Conservation (phyloP, 352 stramenopile species). For the Pythium plurisporium region DNA sequence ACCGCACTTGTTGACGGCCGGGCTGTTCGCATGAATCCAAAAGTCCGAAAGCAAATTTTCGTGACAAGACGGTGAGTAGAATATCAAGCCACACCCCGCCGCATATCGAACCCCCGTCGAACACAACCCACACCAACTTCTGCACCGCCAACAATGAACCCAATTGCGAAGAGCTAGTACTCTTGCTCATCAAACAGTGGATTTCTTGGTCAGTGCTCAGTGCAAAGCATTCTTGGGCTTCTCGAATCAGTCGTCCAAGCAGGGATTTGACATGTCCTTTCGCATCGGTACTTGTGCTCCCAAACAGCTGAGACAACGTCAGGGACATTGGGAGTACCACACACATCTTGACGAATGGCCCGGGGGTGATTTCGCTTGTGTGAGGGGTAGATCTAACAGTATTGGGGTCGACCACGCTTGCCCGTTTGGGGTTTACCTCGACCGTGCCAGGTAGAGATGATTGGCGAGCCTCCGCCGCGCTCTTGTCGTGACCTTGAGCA, state of each 20-base stretch:
- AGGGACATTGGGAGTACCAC: slow-evolving; percentile 21
- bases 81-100: slow-evolving; percentile 21
- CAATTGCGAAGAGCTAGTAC: not conserved
- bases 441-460: not conserved
- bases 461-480: no score
- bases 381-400: not conserved
- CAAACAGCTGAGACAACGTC: slow-evolving; percentile 17
- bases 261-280: slow-evolving; percentile 27
- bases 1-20: slow-evolving; percentile 6
- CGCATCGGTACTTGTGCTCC: slow-evolving; percentile 12
- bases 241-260: slow-evolving; percentile 17
- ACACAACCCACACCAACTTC: slow-evolving; percentile 19
- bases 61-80: slow-evolving; percentile 6
- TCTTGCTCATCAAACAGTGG: not conserved
- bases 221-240: slow-evolving; percentile 21
- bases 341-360: slow-evolving; percentile 12
- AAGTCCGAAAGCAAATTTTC: not conserved
- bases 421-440: not conserved
- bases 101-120: slow-evolving; percentile 15
- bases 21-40: slow-evolving; percentile 1
- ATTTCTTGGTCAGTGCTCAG: slow-evolving; percentile 20
- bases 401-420: not conserved
- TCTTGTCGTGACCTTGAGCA: not conserved
- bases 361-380: not conserved
- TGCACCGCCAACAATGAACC: slow-evolving; percentile 19